Evolutionary conservation across 2,329 filamentous ascomycete genomes (phyloP).

Genomic region (Teratosphaeria viscida): DNA sequence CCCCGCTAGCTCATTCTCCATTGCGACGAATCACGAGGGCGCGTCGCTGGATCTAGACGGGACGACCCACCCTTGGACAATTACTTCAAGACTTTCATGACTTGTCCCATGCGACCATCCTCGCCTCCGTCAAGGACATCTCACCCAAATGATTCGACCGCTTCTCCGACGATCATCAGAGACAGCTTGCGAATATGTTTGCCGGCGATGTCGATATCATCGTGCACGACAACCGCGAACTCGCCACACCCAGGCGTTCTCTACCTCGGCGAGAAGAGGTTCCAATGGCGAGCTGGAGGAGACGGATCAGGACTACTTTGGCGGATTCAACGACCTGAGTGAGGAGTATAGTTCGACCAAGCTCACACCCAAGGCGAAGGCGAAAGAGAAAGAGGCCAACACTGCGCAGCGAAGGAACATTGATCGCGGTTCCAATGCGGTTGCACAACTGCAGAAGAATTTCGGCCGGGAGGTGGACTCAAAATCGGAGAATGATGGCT

Average conservation of each 20-base stretch:
- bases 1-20: background rate
- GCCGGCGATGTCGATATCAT: slow-evolving; percentile 1
- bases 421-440: too few relatives aligned
- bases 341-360: background rate
- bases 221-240: background rate
- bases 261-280: background rate
- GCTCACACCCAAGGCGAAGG: background rate
- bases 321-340: background rate
- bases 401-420: background rate
- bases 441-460: too few relatives aligned
- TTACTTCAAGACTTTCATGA: background rate
- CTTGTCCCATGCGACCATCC: background rate
- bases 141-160: slow-evolving; percentile 1
- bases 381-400: background rate
- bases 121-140: background rate
- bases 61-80: background rate
- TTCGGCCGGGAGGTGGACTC: too few relatives aligned
- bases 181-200: slow-evolving; percentile 3
- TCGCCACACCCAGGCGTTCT: background rate
- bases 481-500: too few relatives aligned
- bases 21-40: background rate
- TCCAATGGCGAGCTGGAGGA: background rate
- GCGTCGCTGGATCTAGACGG: background rate
- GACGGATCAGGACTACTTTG: background rate
- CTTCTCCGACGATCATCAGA: slow-evolving; percentile 1